phyloP scores from a whole-genome alignment of 257 asterid species.

The Marsdenia floribunda region DNA sequence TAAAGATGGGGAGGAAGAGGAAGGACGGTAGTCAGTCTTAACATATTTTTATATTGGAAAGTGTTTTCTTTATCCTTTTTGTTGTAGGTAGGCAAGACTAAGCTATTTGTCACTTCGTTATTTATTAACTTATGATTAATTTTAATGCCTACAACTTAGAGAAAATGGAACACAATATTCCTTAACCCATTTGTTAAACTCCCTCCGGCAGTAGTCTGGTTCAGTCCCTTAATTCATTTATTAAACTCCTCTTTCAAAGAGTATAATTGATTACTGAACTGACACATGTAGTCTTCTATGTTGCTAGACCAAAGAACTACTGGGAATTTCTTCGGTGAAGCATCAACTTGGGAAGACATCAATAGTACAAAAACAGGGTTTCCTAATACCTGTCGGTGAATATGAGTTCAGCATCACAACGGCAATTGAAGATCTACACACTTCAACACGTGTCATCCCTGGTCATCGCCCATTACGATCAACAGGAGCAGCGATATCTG shows the following conservation, averaged over 20 bases:
- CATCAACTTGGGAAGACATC: constrained; percentile 56
- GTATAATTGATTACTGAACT: constrained; percentile 14
- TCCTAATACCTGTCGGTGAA: constrained; percentile 65
- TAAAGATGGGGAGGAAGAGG: not conserved
- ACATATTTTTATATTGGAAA: not conserved
- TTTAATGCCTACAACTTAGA: not conserved
- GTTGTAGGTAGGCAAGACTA: not conserved
- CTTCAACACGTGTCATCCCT: constrained; percentile 42
- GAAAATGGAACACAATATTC: not conserved
- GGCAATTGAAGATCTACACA: constrained; percentile 73
- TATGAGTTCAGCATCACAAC: constrained; percentile 77
- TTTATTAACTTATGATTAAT: not conserved
- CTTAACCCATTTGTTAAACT: not conserved
- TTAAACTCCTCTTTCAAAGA: not conserved
- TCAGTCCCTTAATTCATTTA: constrained; percentile 2
- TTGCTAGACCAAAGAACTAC: constrained; percentile 57
- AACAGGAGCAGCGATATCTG: constrained; percentile 85
- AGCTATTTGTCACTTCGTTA: not conserved
- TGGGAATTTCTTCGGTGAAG: constrained; percentile 57
- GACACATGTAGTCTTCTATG: constrained; percentile 17
- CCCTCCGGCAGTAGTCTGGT: not conserved
- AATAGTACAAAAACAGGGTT: constrained; percentile 55
- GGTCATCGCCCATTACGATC: constrained; percentile 81
- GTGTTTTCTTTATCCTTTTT: not conserved
- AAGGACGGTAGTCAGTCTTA: not conserved